Base-by-base conservation (phyloP, 768 basidiomycete species). In the Steccherinum ochraceum region DNA sequence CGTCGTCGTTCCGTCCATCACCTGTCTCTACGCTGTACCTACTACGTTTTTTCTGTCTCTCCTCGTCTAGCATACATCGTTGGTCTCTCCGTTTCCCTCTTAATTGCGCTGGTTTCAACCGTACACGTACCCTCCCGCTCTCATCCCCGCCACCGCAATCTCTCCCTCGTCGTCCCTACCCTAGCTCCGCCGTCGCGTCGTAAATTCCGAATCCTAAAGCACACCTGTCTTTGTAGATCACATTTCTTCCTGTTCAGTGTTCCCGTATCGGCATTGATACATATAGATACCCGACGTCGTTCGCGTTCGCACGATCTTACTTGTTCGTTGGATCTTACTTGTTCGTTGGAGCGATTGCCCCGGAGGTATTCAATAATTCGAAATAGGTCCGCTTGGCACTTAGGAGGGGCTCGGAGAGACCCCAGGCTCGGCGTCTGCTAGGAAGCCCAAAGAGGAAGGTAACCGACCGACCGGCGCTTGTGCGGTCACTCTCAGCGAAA, bases 11-110 rank as follows among this genome's bases (percentile, higher is more conserved):
- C 44, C 46, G 46, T 25, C 50, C 52, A 40, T 50, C 52, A 21
- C 46, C 26, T 58, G 54, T 53, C 52, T 52, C 52, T 51, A 53
- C 30, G 50, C 50, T 56, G 46, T 48, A 25, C 19, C 40, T 46
- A 45, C 39, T 49, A 43, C 46, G 43, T 45, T 41, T 54, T 47
- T 52, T 53, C 25, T 56, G 51, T 46, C 52, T 54, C 53, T 55
- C n/a, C n/a, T n/a, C n/a, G n/a, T n/a, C 26, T 48, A 50, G 42
- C 52, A 35, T 35, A 35, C 16, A 35, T 35, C 30, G 30, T 23
- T 42, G n/a, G 24, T 41, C 45, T 45, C 25, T 25, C 24, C 44
- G 50, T 10, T 43, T 26, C 12, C 35, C n/a, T 39, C 24, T 53
- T 40, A 46, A 12, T 51, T 11, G 46, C 47, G 24, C 43, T 52